These are phyloP conservation scores for Blastobotrys peoriensis DNA, from an alignment of 805 yeast species.

Conservation along the genomic window DNA sequence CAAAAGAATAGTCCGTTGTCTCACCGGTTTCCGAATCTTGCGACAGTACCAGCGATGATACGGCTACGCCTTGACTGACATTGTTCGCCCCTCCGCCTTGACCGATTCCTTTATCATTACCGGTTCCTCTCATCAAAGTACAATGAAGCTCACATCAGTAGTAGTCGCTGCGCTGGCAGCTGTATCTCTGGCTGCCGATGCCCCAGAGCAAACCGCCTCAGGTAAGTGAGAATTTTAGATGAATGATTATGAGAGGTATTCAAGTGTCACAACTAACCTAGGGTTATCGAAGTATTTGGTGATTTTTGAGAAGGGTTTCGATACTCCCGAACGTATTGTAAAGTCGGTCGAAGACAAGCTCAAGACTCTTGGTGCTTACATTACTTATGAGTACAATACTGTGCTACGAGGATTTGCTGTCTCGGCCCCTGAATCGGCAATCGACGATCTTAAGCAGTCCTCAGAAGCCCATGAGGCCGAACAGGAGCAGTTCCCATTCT, in stretches of 20 bases:
- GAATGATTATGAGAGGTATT: too few relatives aligned
- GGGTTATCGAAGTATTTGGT: conserved; percentile 23
- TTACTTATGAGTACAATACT: conserved; percentile 42
- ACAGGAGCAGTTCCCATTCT: conserved; percentile 33
- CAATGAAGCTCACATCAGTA: neutral
- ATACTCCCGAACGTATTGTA: conserved; percentile 29
- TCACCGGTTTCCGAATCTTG: too few relatives aligned
- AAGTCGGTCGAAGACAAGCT: conserved; percentile 32
- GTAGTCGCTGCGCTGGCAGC: neutral
- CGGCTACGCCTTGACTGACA: too few relatives aligned
- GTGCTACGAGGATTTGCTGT: conserved; percentile 43
- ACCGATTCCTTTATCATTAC: too few relatives aligned
- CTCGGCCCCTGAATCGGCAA: conserved; percentile 31
- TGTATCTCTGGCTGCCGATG: neutral
- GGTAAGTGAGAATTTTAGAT: too few relatives aligned
- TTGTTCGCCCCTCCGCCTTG: too few relatives aligned
- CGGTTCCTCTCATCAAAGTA: too few relatives aligned
- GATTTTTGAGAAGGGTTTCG: conserved; percentile 26
- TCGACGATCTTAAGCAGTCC: conserved; percentile 13
- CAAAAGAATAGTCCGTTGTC: too few relatives aligned
- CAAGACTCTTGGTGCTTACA: conserved; percentile 37
- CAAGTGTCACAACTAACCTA: too few relatives aligned
- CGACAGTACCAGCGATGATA: too few relatives aligned
- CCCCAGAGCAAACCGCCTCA: too few relatives aligned
- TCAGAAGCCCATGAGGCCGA: conserved; percentile 16